phyloP scores from a whole-genome alignment of 2,329 filamentous ascomycete species.

The Aureobasidium lini region DNA sequence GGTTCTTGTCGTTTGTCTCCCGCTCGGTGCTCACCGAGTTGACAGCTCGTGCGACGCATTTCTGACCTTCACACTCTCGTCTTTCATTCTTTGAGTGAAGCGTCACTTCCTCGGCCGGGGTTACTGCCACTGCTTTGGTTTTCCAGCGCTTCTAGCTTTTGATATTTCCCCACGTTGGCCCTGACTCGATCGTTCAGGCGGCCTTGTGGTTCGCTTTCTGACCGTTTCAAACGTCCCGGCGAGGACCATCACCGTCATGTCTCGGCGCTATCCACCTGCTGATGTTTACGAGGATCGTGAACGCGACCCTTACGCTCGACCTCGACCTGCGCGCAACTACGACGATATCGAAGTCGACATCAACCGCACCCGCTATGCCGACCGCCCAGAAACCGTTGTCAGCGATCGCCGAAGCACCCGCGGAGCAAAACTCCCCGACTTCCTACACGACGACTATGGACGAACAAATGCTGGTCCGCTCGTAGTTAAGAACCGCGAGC shows the following conservation, averaged over 20 bases:
- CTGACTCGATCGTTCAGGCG: background rate
- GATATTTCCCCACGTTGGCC: slow-evolving; percentile 3
- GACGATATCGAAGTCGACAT: slow-evolving; percentile 46
- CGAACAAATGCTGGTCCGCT: slow-evolving; percentile 36
- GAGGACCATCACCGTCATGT: slow-evolving; percentile 10
- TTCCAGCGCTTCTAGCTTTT: background rate
- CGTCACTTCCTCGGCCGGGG: too few species aligned
- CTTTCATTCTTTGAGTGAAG: background rate
- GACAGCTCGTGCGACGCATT: background rate
- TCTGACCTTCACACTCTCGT: background rate
- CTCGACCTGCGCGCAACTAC: slow-evolving; percentile 36
- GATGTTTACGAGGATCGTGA: slow-evolving; percentile 42
- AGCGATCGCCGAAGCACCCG: slow-evolving; percentile 29
- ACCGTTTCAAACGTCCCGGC: slow-evolving; percentile 11
- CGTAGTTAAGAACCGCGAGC: slow-evolving; percentile 38
- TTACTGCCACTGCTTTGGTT: background rate
- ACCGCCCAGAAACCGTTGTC: slow-evolving; percentile 22
- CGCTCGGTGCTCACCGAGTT: background rate
- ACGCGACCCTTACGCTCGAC: slow-evolving; percentile 31
- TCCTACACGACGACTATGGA: slow-evolving; percentile 44
- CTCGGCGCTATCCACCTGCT: slow-evolving; percentile 12
- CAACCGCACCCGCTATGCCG: slow-evolving; percentile 23
- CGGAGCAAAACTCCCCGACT: slow-evolving; percentile 39
- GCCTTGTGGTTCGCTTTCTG: background rate
- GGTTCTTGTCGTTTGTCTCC: background rate